Percentiles rank a stretch among this genome's conserved stretches.
Evolutionary conservation across 2,329 filamentous ascomycete species (phyloP).

Genomic region (Sclerotinia trifoliorum): DNA sequence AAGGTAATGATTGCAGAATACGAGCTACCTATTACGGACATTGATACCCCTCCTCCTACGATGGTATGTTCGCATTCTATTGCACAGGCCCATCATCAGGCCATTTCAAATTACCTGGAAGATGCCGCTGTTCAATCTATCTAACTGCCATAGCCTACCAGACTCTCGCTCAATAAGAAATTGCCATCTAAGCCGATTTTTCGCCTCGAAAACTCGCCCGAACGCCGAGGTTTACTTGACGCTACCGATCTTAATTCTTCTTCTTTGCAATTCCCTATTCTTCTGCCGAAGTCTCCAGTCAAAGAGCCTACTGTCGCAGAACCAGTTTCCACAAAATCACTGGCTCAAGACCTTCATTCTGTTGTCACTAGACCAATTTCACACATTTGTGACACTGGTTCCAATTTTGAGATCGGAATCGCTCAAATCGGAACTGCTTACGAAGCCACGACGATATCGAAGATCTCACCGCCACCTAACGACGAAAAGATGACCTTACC

Average conservation of each 20-base stretch:
- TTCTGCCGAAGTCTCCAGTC: neutral
- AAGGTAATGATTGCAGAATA: conserved; percentile 14
- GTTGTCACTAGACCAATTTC: neutral
- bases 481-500: neutral
- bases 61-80: conserved; percentile 5
- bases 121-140: neutral
- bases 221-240: conserved; percentile 11
- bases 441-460: neutral
- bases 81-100: neutral
- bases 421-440: conserved; percentile 3
- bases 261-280: conserved; percentile 1
- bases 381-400: neutral
- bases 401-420: neutral
- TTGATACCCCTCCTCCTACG: neutral
- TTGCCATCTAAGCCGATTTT: conserved; percentile 12
- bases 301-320: neutral
- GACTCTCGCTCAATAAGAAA: conserved; percentile 4
- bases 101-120: neutral
- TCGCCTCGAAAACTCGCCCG: conserved; percentile 1
- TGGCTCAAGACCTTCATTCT: neutral
- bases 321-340: neutral
- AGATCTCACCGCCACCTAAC: neutral
- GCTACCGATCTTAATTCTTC: conserved; percentile 15
- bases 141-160: conserved; percentile 2
- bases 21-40: neutral